Evolutionary conservation across 2,329 filamentous ascomycete species (phyloP).

Genomic region (Aschersonia sp.): DNA sequence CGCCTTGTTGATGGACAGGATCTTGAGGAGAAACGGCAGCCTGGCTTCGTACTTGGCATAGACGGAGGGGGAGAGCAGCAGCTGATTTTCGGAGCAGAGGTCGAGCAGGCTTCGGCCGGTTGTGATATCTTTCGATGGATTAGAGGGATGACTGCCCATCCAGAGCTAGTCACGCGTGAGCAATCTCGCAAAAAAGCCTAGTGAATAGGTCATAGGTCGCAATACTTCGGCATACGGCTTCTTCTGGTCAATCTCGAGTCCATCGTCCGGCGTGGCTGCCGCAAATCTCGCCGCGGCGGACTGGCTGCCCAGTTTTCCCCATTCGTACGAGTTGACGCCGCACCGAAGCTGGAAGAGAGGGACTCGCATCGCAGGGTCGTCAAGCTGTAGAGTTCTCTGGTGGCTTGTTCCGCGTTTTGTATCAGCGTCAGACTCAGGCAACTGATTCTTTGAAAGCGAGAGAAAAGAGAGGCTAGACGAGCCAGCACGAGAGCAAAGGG

Average conservation of each 20-base stretch:
- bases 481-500: too few relatives aligned
- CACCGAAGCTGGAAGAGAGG: slow-evolving; percentile 76
- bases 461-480: too few relatives aligned
- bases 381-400: neutral
- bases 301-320: slow-evolving; percentile 82
- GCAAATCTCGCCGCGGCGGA: slow-evolving; percentile 86
- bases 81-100: slow-evolving; percentile 73
- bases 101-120: slow-evolving; percentile 80
- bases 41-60: slow-evolving; percentile 62
- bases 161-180: slow-evolving; percentile 49
- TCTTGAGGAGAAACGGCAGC: slow-evolving; percentile 95
- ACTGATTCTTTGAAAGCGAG: neutral
- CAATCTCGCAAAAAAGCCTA: neutral
- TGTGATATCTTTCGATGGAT: slow-evolving; percentile 77
- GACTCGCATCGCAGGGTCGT: slow-evolving; percentile 41
- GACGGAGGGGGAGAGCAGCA: slow-evolving; percentile 62
- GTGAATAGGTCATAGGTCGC: too few relatives aligned
- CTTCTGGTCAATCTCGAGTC: slow-evolving; percentile 65
- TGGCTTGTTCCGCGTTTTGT: neutral
- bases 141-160: slow-evolving; percentile 97
- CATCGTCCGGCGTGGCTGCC: slow-evolving; percentile 61
- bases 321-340: slow-evolving; percentile 97
- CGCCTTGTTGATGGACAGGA: slow-evolving; percentile 88
- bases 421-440: neutral
- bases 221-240: slow-evolving; percentile 86